These are phyloP conservation scores for Dioscorea zingiberensis DNA, from an alignment of 106 monocot genomes.

Conservation along the genomic window DNA sequence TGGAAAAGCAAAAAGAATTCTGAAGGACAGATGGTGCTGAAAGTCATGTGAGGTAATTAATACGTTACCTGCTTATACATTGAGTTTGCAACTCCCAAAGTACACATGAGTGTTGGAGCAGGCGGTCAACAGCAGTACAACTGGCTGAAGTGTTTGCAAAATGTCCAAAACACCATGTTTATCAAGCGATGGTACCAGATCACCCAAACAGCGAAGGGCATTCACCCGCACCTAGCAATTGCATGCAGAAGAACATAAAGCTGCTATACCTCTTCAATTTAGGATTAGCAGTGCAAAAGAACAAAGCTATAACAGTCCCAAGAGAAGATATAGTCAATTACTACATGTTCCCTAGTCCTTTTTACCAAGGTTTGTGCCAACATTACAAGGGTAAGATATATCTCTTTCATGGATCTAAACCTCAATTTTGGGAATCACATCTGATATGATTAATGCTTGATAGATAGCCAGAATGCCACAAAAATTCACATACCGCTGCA, in stretches of 20 bases:
- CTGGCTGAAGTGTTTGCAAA: constrained; percentile 87
- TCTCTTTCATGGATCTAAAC: no score
- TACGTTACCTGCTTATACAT: constrained; percentile 66
- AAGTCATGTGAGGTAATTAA: not conserved
- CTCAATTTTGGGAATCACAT: no score
- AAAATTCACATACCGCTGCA: constrained; percentile 64
- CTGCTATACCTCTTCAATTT: no score
- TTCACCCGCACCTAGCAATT: constrained; percentile 76
- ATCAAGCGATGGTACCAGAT: constrained; percentile 71
- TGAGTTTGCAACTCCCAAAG: constrained; percentile 76
- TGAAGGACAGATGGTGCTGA: no score
- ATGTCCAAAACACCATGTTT: constrained; percentile 75
- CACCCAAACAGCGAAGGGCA: constrained; percentile 86
- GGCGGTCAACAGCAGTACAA: constrained; percentile 90
- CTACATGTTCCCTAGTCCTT: no score
- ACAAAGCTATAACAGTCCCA: no score
- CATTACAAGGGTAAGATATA: no score
- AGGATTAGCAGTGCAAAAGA: no score
- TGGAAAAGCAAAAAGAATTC: not conserved
- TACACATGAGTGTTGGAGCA: constrained; percentile 97
- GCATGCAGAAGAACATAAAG: not conserved
- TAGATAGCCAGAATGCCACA: no score
- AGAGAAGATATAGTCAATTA: no score
- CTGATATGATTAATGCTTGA: no score
- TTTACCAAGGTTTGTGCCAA: no score